Base-by-base conservation (phyloP, 345 rosid species). In the Carallia pectinifolia region DNA sequence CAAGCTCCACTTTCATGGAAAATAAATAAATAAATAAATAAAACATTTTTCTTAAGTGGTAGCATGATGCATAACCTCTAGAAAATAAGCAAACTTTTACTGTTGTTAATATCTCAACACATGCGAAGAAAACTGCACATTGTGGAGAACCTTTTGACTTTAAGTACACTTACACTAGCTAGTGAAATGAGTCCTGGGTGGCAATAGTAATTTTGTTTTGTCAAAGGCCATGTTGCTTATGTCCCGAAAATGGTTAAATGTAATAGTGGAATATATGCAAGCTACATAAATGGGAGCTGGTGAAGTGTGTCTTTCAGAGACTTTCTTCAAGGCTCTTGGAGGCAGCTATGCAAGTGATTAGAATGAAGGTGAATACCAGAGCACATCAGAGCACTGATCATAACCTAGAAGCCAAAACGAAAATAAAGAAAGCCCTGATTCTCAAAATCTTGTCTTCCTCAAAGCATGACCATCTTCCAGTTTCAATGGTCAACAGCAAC, bases 41-140 rank as follows among this genome's bases (percentile, higher is more conserved):
- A 47, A 47, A 27, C 13, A 64, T 29, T 31, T 17, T 5, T 34
- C 6, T 9, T 18, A 16, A 84, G 83, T 80, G 78, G 74, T 44
- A 56, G 50, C 50, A 67, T 74, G 81, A 72, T 71, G 76, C 64
- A 69, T 33, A 62, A 69, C 78, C 61, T 76, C 79, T 66, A 40
- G 53, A 67, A 65, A 68, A 65, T 36, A 31, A 37, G 48, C 36
- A 56, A 54, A 44, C 8, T 27, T 10, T 17, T 30, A 37, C 23
- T 23, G 48, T 58, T 56, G 39, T 69, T 18, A 56, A 53, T 17
- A 71, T 78, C 77, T 63, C 65, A 52, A 66, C 60, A 29, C 53
- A 48, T 48, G 75, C 10, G 75, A 71, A 72, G 78, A 73, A 58
- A 47, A 47, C 30, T 58, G 70, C 71, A 64, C 66, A 71, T 38